Conservation (phyloP, 1,284 basidiomycete species). For the Ceratobasidium sp. region DNA sequence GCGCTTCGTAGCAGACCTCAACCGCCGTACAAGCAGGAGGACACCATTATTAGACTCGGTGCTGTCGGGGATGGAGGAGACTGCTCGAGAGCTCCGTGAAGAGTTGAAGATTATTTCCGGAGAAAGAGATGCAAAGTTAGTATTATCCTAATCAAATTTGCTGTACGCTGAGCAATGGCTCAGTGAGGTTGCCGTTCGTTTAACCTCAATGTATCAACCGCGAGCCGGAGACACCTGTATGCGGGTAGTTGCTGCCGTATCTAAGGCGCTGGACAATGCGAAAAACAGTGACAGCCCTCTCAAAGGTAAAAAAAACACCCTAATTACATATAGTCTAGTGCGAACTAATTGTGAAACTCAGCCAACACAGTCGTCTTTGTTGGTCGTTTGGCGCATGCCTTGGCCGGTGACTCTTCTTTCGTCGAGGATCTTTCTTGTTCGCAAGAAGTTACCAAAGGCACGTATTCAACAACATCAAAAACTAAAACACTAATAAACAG, state of each 20-base stretch:
- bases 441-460: conserved; percentile 18
- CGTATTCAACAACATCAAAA: neutral
- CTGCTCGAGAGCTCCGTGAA: conserved; percentile 68
- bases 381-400: conserved; percentile 48
- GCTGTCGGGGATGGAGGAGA: conserved; percentile 70
- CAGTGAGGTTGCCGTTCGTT: conserved; percentile 58
- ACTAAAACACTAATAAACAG: neutral
- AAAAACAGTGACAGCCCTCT: conserved; percentile 10
- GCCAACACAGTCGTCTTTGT: conserved; percentile 46
- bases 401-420: conserved; percentile 46
- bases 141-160: conserved; percentile 10
- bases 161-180: conserved; percentile 33
- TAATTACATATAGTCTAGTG: neutral
- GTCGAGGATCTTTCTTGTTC: conserved; percentile 41
- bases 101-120: conserved; percentile 68
- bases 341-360: neutral
- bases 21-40: conserved; percentile 71
- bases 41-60: conserved; percentile 71
- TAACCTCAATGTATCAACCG: conserved; percentile 57
- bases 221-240: conserved; percentile 56
- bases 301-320: neutral
- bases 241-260: conserved; percentile 59
- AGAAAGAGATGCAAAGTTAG: conserved; percentile 60
- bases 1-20: conserved; percentile 63
- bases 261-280: conserved; percentile 42